Evolutionary conservation across 139 green algal genomes (phyloP).

Genomic region (Desmodesmus armatus): DNA sequence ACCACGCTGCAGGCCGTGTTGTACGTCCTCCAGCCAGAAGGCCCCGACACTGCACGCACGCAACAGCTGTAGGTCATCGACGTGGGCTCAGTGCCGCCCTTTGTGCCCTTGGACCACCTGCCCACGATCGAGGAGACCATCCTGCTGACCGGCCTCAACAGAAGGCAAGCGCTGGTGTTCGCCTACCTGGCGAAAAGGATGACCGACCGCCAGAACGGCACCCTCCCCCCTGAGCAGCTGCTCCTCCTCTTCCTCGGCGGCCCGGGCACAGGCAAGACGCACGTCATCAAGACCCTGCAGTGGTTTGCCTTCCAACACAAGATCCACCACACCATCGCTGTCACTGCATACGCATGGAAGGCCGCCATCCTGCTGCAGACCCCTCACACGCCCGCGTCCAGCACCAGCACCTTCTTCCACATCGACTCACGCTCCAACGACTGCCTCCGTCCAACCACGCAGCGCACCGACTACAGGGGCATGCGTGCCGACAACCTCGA

Average conservation of each 20-base stretch:
- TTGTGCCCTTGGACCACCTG: neutral
- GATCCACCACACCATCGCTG: neutral
- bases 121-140: constrained; percentile 14
- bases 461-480: neutral
- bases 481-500: neutral
- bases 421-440: neutral
- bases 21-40: neutral
- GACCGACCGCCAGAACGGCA: neutral
- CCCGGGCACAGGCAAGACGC: constrained; percentile 30
- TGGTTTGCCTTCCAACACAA: constrained; percentile 36
- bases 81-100: neutral
- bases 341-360: constrained; percentile 15
- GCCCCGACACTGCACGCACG: neutral
- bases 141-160: neutral
- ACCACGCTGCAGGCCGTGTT: neutral
- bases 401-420: neutral
- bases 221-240: neutral
- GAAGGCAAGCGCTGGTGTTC: neutral
- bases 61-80: neutral
- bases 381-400: neutral
- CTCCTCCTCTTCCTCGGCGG: constrained; percentile 2
- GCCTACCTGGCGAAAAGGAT: neutral
- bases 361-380: neutral
- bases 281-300: constrained; percentile 6
- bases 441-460: no score